Base-by-base conservation (phyloP, 306 rosid species). In the Castanea mollissima region DNA sequence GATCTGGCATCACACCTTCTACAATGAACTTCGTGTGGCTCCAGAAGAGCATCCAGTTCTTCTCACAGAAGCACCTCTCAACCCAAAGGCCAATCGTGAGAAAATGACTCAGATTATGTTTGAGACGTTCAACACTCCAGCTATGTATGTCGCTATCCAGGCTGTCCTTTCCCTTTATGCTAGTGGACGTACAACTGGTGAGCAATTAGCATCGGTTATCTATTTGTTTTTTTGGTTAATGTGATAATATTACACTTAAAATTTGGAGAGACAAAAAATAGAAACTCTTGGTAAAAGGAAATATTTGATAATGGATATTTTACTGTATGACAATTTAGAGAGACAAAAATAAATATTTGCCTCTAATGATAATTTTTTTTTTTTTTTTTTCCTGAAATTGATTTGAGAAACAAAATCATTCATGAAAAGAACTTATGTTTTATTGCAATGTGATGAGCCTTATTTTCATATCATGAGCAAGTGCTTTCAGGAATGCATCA, bases 11-110 rank as follows among this genome's bases (percentile, higher is more conserved):
- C 46, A 41, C 46, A 41, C 46, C 46, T 41, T 41, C 46, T 41
- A 41, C 46, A 41, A 41, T 41, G 46, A 97, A 85, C 92, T 92
- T 2, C 96, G 98, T 73, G 98, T 94, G 60, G 97, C 98, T 41
- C 98, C 97, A 0, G 98, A 94, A 84, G 98, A 94, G 77, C 98
- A 94, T 74, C 98, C 98, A 34, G 97, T 94, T 82, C 98, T 94
- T 73, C 98, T 94, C 49, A 94, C 98, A 8, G 98, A 94, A 79
- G 98, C 98, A 56, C 98, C 98, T 20, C 96, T 94, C 57, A 94
- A 94, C 21, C 98, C 98, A 58, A 94, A 94, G 91, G 98, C 98
- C 68, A 94, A 94, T 11, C 90, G 98, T 54, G 98, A 94, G 86
- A 94, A 94, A 68, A 94, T 94, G 97, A 92, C 98, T 19, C 98